Conservation (phyloP, 768 basidiomycete species). For the Leccinum arenicola region DNA sequence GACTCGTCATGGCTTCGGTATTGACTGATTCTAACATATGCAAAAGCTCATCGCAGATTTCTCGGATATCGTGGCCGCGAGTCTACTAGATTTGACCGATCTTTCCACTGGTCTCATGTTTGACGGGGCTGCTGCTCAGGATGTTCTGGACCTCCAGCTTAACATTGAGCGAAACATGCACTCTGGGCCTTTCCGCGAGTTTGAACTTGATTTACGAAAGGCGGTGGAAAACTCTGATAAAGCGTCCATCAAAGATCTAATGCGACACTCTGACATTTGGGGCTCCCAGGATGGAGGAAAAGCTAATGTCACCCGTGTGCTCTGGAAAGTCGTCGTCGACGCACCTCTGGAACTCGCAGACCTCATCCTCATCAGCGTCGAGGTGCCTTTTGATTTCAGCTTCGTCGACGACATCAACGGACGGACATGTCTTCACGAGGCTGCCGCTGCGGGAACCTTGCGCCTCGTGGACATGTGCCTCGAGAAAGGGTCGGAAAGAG, state of each 20-base stretch:
- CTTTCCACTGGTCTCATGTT: slow-evolving; percentile 72
- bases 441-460: slow-evolving; percentile 79
- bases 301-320: slow-evolving; percentile 79
- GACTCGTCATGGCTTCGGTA: slow-evolving; percentile 19
- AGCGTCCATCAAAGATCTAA: slow-evolving; percentile 63
- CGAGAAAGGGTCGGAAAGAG: slow-evolving; percentile 62
- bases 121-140: slow-evolving; percentile 74
- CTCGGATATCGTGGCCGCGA: slow-evolving; percentile 86
- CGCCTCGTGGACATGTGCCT: slow-evolving; percentile 82
- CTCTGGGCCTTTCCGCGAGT: slow-evolving; percentile 77
- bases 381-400: slow-evolving; percentile 77
- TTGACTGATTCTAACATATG: slow-evolving; percentile 9
- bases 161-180: slow-evolving; percentile 57
- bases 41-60: slow-evolving; percentile 88
- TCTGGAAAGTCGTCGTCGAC: slow-evolving; percentile 90
- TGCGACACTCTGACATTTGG: slow-evolving; percentile 66
- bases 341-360: slow-evolving; percentile 72
- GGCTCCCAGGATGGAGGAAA: slow-evolving; percentile 57
- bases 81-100: slow-evolving; percentile 76
- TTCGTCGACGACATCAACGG: slow-evolving; percentile 98
- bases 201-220: slow-evolving; percentile 83
- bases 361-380: slow-evolving; percentile 65
- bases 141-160: slow-evolving; percentile 72
- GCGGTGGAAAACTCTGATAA: slow-evolving; percentile 65
- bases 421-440: slow-evolving; percentile 90